These are phyloP conservation scores for Didymella exigua DNA, from an alignment of 2,329 filamentous ascomycete genomes.

Conservation along the genomic window DNA sequence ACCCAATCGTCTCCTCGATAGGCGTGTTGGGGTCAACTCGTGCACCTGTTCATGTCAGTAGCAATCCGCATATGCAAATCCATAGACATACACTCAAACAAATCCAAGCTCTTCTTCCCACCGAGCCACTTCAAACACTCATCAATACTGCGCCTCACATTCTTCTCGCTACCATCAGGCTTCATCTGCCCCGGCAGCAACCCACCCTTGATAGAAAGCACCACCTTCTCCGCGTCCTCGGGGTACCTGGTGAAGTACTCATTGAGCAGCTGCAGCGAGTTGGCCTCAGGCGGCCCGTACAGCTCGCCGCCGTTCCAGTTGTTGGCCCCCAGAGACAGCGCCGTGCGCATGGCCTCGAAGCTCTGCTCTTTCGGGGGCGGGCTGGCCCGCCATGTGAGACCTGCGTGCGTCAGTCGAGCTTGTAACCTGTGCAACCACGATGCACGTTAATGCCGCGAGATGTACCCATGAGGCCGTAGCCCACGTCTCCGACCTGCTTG, in stretches of 20 bases:
- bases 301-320: conserved; percentile 59
- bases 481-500: conserved; percentile 50
- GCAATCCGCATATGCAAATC: not conserved
- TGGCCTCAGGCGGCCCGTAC: conserved; percentile 54
- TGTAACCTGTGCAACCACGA: too few species aligned
- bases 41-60: conserved; percentile 27
- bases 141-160: conserved; percentile 53
- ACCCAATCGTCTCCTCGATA: conserved; percentile 53
- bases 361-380: conserved; percentile 46
- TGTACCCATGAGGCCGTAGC: conserved; percentile 57
- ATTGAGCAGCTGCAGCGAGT: conserved; percentile 56
- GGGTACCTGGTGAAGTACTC: conserved; percentile 60
- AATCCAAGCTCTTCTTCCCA: conserved; percentile 55
- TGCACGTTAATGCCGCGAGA: not conserved
- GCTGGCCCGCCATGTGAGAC: conserved; percentile 54
- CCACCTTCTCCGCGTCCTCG: conserved; percentile 57
- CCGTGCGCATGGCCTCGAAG: conserved; percentile 54
- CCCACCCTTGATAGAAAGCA: conserved; percentile 59
- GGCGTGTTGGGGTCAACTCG: conserved; percentile 52
- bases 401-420: conserved; percentile 31
- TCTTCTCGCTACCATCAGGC: conserved; percentile 50
- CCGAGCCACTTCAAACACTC: conserved; percentile 53
- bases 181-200: conserved; percentile 40
- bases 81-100: conserved; percentile 50
- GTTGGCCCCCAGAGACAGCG: conserved; percentile 51